Conservation (phyloP, 2,329 filamentous ascomycete species). For the Xylaria arbuscula region DNA sequence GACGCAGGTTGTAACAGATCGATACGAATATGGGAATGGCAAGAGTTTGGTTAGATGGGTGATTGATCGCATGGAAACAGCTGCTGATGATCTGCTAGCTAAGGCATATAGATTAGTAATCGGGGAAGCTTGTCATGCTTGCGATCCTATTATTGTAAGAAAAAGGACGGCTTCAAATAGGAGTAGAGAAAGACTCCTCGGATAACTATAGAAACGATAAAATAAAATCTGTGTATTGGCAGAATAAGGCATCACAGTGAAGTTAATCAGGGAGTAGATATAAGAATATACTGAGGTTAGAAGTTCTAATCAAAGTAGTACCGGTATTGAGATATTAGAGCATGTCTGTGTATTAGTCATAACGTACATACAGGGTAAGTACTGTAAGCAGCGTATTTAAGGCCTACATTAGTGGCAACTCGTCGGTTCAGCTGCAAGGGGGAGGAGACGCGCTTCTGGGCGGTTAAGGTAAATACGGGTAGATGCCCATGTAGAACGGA, state of each 20-base stretch:
- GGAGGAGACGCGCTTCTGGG: neutral
- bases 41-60: neutral
- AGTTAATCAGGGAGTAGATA: no score
- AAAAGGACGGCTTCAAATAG: neutral
- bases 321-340: no score
- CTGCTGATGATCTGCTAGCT: neutral
- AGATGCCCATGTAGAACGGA: neutral
- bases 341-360: neutral
- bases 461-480: neutral
- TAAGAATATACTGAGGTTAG: no score
- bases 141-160: neutral
- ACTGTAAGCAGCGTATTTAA: neutral
- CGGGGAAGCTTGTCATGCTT: no score
- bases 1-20: slow-evolving; percentile 2
- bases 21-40: neutral
- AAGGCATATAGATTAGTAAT: neutral
- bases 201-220: no score
- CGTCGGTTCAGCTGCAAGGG: neutral
- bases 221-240: no score
- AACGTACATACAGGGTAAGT: neutral
- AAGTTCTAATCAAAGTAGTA: no score
- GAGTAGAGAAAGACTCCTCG: neutral
- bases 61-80: neutral
- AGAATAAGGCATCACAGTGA: no score
- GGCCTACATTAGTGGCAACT: neutral